Evolutionary conservation across 331 rosid species (phyloP), one percentile per base, ranked within the genome.

Genomic region (Pyrus hybrid): DNA sequence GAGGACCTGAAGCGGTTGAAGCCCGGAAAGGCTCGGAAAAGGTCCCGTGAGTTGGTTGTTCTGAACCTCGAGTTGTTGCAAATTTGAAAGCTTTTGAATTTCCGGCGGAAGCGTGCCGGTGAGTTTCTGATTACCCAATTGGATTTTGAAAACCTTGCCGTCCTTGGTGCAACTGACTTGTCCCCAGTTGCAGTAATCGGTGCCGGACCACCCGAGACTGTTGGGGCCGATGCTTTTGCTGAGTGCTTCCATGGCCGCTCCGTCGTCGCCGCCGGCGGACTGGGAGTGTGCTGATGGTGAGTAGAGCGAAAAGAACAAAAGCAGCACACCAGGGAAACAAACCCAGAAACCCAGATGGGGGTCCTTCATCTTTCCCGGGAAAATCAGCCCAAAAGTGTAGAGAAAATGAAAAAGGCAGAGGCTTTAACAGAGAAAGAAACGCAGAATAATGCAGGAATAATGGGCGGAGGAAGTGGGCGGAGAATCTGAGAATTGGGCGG

Each of bases 51-150:
- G 85, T 23, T 29, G 65, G 72, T 94, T 94, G 5, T 11, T 0
- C 43, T 84, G 87, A 4, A 91, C 88, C 81, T 94, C 95, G 2
- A 93, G 84, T 1, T 41, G 82, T 22, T 45, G 29, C 63, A 93
- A 70, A 1, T 69, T 62, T 2, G 95, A 8, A 2, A 94, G 76
- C 22, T 70, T 68, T 4, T 6, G 26, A 17, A 94, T 86, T 20
- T 86, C 88, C 21, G 70, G 30, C 0, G 97, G 94, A 26, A 93
- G 91, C 9, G 84, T 62, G 4, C 98, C 98, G n/a, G 73, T 43
- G 8, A 94, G 93, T 1, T 84, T 88, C 26, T 65, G 83, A n/a
- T 73, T 80, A 7, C 90, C 94, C 26, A 91, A 70, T 73, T 86
- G 87, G 58, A 94, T 88, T 16, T 70, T 72, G 0, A 6, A 18